These are phyloP conservation scores for Pythium plurisporium DNA, from an alignment of 352 stramenopile genomes.

Conservation along the genomic window DNA sequence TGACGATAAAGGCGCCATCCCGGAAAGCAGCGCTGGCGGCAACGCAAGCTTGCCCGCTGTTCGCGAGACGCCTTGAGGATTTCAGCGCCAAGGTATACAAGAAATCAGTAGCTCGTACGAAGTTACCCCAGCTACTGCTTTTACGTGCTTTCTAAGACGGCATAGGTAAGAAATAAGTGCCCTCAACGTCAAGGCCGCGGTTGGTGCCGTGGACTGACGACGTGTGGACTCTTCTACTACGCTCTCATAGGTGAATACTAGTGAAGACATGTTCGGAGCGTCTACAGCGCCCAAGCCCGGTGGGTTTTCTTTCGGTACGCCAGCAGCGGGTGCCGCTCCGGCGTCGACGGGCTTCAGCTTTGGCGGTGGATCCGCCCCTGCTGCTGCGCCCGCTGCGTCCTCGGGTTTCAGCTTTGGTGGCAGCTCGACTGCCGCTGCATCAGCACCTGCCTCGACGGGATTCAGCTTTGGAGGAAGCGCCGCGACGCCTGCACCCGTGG, in stretches of 20 bases:
- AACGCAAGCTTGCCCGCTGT: too few species aligned
- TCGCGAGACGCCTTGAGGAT: neutral
- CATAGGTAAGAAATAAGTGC: neutral
- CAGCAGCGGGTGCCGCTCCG: conserved; percentile 10
- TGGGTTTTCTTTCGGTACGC: conserved; percentile 46
- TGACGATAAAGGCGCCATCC: neutral
- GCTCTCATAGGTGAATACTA: too few species aligned
- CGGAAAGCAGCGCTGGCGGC: neutral
- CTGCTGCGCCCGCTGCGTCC: conserved; percentile 1
- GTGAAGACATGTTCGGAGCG: conserved; percentile 40
- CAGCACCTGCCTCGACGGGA: conserved; percentile 6
- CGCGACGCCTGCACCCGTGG: conserved; percentile 11
- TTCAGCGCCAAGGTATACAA: neutral
- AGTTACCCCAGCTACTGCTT: neutral
- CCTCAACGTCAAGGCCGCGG: too few species aligned
- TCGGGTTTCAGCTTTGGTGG: conserved; percentile 29
- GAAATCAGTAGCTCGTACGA: neutral
- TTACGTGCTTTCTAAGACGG: neutral
- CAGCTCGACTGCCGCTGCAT: conserved; percentile 11
- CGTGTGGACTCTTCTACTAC: too few species aligned
- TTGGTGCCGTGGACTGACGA: too few species aligned
- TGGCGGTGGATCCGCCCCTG: conserved; percentile 26
- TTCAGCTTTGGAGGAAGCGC: conserved; percentile 26
- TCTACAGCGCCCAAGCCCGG: conserved; percentile 27
- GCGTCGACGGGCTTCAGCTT: conserved; percentile 27